Evolutionary conservation across 176 grass and related monocot species (phyloP).

Genomic region (Triticum urartu): DNA sequence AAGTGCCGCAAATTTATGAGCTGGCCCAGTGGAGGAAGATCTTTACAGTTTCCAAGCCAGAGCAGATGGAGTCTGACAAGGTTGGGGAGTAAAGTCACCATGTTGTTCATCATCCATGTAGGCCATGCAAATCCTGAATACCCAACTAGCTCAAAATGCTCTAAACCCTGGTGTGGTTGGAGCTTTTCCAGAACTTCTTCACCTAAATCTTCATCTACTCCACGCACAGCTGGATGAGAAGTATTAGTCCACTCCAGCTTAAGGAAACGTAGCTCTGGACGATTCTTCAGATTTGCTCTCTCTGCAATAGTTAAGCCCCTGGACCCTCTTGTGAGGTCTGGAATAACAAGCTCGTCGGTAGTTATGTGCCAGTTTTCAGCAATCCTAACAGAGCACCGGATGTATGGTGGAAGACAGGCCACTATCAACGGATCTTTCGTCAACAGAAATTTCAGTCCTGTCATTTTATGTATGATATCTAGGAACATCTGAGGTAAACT

Average conservation of each 20-base stretch:
- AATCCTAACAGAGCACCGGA: not conserved
- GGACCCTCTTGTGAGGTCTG: not conserved
- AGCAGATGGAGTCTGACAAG: conserved; percentile 24
- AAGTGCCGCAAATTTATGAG: conserved; percentile 19
- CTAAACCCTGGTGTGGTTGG: conserved; percentile 21
- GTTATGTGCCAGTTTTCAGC: not conserved
- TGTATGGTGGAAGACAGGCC: not conserved
- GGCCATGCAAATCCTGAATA: conserved; percentile 20
- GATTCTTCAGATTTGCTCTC: not conserved
- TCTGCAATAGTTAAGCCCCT: conserved; percentile 21
- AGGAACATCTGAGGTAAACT: not conserved
- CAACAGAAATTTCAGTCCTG: conserved; percentile 12
- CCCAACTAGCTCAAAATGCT: conserved; percentile 9
- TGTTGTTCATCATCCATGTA: conserved; percentile 26
- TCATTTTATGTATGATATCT: conserved; percentile 9
- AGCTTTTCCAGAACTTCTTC: conserved; percentile 30
- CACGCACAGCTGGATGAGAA: not conserved
- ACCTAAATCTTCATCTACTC: not conserved
- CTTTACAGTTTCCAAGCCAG: not conserved
- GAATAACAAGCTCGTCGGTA: conserved; percentile 27
- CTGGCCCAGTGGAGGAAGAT: conserved; percentile 25
- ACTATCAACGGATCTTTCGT: not conserved
- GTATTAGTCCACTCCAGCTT: conserved; percentile 17
- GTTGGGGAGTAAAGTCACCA: conserved; percentile 19
- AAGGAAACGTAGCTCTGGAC: conserved; percentile 18